Evolutionary conservation across 208 protist species (phyloP), one percentile per base, ranked within the genome.

Genomic region (Leishmania martiniquensis): DNA sequence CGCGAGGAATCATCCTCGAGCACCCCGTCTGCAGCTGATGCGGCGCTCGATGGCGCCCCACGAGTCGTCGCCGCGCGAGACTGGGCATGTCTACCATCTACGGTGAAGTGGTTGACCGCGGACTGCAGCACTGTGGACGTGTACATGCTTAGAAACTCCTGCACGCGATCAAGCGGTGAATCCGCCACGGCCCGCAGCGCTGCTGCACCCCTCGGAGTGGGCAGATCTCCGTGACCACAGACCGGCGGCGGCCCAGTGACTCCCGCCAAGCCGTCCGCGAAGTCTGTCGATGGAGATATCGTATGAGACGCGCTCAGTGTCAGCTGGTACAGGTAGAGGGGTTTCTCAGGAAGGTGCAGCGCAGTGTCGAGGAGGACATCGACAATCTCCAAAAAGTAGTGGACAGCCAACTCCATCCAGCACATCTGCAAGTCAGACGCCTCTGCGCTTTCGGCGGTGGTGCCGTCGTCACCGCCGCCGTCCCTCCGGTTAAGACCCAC

Each of bases 331-430:
- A 87, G 54, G 47, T 84, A 75, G 25, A 88, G 65, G 42, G 87
- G 87, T 57, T 87, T 87, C 44, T 84, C 77, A 20, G 81, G 83
- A 7, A 92, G 78, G 34, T 77, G 67, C 68, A 77, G 44, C 2
- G 88, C 82, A 44, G 68, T 80, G 49, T 89, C 84, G 17, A 92
- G 74, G 51, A 90, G 79, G 0, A 89, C 81, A 69, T 92, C 88
- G 37, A 92, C 70, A 57, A 92, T 81, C 65, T 89, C 88, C 0
- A 92, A 74, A 62, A 87, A 90, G 72, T 92, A 92, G 78, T 92
- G 88, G n/a, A 92, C 81, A 13, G 85, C 86, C 76, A 87, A 76
- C 75, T 90, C 86, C 74, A 85, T 82, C 85, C 81, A 89, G 57
- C 76, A 80, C 54, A 77, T 45, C 68, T 82, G 76, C 13, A 39